These are phyloP conservation scores for Nyctanthes arbortristis DNA, from an alignment of 257 asterid species.

Conservation along the genomic window DNA sequence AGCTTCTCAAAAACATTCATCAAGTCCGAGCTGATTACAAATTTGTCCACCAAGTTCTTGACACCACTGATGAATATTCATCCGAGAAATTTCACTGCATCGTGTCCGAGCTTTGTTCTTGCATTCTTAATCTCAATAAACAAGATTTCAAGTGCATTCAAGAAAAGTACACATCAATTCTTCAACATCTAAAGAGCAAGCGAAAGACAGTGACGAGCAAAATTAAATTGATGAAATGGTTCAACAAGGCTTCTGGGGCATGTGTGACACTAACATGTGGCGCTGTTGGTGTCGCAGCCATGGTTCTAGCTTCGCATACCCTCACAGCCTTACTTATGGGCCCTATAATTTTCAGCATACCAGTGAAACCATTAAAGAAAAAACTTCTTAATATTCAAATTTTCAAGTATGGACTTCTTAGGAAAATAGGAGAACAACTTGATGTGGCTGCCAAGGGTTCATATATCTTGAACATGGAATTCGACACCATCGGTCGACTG, in stretches of 20 bases:
- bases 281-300: conserved; percentile 44
- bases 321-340: conserved; percentile 52
- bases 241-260: conserved; percentile 50
- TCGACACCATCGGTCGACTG: conserved; percentile 76
- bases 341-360: conserved; percentile 38
- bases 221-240: conserved; percentile 41
- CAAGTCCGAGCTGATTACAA: conserved; percentile 46
- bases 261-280: conserved; percentile 52
- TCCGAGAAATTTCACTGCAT: conserved; percentile 17
- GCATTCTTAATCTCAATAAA: conserved; percentile 24
- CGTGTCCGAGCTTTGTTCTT: conserved; percentile 34
- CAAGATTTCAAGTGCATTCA: conserved; percentile 44
- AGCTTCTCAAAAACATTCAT: conserved; percentile 45
- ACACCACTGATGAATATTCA: conserved; percentile 24
- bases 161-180: conserved; percentile 38
- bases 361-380: conserved; percentile 44
- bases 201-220: conserved; percentile 39
- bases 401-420: conserved; percentile 38
- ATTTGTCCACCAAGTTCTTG: conserved; percentile 36
- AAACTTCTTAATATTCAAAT: conserved; percentile 24
- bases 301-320: conserved; percentile 55
- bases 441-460: conserved; percentile 87
- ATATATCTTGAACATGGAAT: conserved; percentile 74
- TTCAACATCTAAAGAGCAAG: conserved; percentile 39
- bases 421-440: conserved; percentile 48